A percentile compares a stretch with the other conserved stretches of the same genome.
Conservation (phyloP, 2,329 filamentous ascomycete genomes). For the Sphaerulina musiva region DNA sequence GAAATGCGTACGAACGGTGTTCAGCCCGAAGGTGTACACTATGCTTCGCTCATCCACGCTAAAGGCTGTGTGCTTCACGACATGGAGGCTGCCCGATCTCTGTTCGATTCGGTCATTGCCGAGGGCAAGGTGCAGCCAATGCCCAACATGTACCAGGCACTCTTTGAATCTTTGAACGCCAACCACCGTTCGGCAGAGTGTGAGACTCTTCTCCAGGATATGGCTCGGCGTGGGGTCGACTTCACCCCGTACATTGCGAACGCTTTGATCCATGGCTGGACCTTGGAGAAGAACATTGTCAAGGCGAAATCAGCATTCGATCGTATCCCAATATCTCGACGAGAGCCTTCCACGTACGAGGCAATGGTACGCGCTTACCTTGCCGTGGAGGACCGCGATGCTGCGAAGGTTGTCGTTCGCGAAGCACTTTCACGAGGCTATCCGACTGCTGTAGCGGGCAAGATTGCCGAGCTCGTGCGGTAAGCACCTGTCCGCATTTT, state of each 20-base stretch:
- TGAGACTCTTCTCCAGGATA: conserved; percentile 66
- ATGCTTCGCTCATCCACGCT: conserved; percentile 90
- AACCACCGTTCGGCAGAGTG: conserved; percentile 72
- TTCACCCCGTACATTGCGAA: conserved; percentile 98
- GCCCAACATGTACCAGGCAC: conserved; percentile 85
- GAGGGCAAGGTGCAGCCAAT: conserved; percentile 63
- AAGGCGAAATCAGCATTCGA: conserved; percentile 76
- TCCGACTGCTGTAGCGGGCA: conserved; percentile 82
- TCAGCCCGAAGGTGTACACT: conserved; percentile 84
- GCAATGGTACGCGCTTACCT: conserved; percentile 95
- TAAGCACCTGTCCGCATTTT: conserved; percentile 12
- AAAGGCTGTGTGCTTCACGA: conserved; percentile 92
- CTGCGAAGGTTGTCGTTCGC: conserved; percentile 70
- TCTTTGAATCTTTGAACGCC: conserved; percentile 96
- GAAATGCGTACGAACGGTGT: conserved; percentile 69
- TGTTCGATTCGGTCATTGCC: conserved; percentile 74
- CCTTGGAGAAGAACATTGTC: conserved; percentile 69
- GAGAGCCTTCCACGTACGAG: conserved; percentile 97
- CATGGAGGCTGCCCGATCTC: conserved; percentile 69
- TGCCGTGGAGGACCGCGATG: conserved; percentile 69
- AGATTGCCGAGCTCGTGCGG: conserved; percentile 78
- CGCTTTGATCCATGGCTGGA: conserved; percentile 95
- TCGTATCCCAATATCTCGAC: conserved; percentile 66
- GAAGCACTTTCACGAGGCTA: conserved; percentile 92
- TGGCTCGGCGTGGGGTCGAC: conserved; percentile 67